Base-by-base conservation (phyloP, 805 yeast genomes). In the Ogataea ganodermae region DNA sequence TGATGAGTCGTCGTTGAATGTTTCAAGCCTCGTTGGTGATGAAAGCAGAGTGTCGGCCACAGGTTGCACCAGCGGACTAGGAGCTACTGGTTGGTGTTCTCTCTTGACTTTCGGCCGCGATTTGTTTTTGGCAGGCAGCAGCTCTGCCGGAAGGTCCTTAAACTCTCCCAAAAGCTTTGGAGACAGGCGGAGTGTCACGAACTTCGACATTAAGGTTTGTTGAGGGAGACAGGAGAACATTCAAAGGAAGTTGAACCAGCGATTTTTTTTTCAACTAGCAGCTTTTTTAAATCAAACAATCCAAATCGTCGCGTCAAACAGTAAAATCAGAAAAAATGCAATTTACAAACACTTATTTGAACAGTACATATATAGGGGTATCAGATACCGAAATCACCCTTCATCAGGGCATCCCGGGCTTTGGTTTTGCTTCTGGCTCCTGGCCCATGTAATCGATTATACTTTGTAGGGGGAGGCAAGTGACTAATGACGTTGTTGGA, bases 361-460 rank as follows among this genome's bases (percentile, higher is more conserved):
- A 22, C 8, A 22, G 24, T 36, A 38, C 38, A 32, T 20, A 36
- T 21, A 36, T 39, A 21, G 17, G 26, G 30, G 41, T 37, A 24
- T 37, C 41, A 84, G 30, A 86, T 83, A 38, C 92, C 92, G 67
- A 84, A 86, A 45, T 75, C 75, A 24, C 86, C 86, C 47, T 78
- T 80, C 58, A 79, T 77, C 41, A 86, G 73, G 1, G 88, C 87
- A 43, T 80, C 76, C 56, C 89, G 74, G 37, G 86, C 71, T 44
- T 75, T 72, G 35, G 79, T 83, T 57, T 83, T 80, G 55, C 79
- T 79, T 20, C 62, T 59, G 10, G 60, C 55, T 22, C 58, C 61
- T 7, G 68, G 70, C 18, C 76, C 77, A 54, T 76, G 81, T 6
- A 75, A 55, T 52, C 69, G 75, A 58, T 71, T 79, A 59, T 74